phyloP scores from a whole-genome alignment of 2,329 filamentous ascomycete species.

The Aspergillus novoparasiticus region DNA sequence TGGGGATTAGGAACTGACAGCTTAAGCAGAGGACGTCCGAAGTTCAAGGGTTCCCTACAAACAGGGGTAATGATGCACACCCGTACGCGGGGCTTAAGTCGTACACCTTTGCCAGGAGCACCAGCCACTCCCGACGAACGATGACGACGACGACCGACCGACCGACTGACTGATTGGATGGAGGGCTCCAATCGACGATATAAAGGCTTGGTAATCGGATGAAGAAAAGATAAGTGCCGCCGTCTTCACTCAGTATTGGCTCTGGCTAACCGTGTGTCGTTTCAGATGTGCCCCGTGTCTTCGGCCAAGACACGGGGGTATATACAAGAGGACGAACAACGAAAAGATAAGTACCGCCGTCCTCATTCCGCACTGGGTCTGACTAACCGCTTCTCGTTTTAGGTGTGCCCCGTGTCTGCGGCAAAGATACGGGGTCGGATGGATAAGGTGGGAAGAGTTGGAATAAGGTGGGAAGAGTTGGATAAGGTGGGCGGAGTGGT shows the following conservation, averaged over 20 bases:
- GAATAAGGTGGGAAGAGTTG: too few relatives aligned
- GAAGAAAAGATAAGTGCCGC: neutral
- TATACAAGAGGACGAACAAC: neutral
- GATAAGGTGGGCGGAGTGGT: neutral
- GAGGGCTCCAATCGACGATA: neutral
- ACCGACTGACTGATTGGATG: too few relatives aligned
- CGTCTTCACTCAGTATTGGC: neutral
- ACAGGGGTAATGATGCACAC: conserved; percentile 21
- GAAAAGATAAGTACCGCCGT: neutral
- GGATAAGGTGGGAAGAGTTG: neutral
- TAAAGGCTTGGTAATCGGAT: neutral
- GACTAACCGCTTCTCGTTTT: neutral
- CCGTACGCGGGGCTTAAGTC: conserved; percentile 19
- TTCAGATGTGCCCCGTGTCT: neutral
- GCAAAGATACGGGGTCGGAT: neutral
- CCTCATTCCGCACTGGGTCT: neutral
- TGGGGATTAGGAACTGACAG: neutral
- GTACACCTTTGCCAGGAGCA: conserved; percentile 17
- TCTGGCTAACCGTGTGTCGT: neutral
- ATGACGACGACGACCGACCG: neutral
- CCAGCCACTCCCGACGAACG: conserved; percentile 9
- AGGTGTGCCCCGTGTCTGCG: neutral
- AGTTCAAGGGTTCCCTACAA: conserved; percentile 15
- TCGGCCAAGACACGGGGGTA: neutral
- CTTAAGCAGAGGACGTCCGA: conserved; percentile 10